Evolutionary conservation across 1,284 basidiomycete genomes (phyloP), one percentile per base, ranked within the genome.

Genomic region (Papiliotrema laurentii): DNA sequence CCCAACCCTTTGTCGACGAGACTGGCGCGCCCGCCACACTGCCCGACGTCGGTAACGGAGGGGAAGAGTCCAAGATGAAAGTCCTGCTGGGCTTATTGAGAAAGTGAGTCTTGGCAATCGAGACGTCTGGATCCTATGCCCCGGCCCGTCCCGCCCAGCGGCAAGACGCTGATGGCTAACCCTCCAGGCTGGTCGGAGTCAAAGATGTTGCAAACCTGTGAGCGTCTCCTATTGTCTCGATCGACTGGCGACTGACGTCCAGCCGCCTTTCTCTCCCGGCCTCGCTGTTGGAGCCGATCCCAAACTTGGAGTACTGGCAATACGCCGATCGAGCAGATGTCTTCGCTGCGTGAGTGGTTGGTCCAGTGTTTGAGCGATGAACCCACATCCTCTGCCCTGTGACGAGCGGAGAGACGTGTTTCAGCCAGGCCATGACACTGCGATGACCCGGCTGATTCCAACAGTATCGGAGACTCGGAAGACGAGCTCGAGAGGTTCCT

Each of bases 241-340:
- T n/a, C n/a, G n/a, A n/a, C n/a, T n/a, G n/a, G n/a, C n/a, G n/a
- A n/a, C n/a, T n/a, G n/a, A n/a, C 28, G 4, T n/a, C 30, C 37
- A 91, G 89, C 81, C 87, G 89, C 49, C 76, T 94, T 24, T 93
- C 89, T 0, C 76, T 94, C 40, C 90, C 90, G 2, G 89, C 90
- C 13, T 92, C 89, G 24, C 72, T 94, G 43, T 80, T 94, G 34
- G 90, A 94, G 66, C 91, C 91, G 4, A 81, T 92, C 62, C 90
- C 90, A 4, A 96, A 94, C 72, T 80, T 97, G 47, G 92, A 96
- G 74, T 93, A 91, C 74, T 94, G 88, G 88, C 87, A 91, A 58
- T 97, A 94, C 64, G 80, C 92, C 42, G 92, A 97, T 73, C 80
- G 93, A 55, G 90, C 92, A 10, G 93, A 97, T 72, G 78, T 92